Evolutionary conservation across 2,329 filamentous ascomycete genomes (phyloP).

Genomic region (Colletotrichum tofieldiae): DNA sequence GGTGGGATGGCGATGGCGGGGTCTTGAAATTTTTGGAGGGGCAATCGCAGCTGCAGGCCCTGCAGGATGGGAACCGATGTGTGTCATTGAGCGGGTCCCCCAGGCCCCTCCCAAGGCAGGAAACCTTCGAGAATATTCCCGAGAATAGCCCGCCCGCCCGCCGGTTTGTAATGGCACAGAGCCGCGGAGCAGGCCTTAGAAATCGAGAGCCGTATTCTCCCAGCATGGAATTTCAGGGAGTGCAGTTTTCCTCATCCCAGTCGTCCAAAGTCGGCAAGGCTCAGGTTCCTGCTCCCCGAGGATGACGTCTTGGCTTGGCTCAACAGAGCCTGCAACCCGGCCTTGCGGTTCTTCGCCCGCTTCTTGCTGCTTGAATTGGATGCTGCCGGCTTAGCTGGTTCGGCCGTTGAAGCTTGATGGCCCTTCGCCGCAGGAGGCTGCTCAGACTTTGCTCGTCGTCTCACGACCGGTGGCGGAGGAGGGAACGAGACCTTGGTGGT

Average conservation of each 20-base stretch:
- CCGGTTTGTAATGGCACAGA: constrained; percentile 25
- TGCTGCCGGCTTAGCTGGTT: constrained; percentile 48
- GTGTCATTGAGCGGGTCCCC: constrained; percentile 42
- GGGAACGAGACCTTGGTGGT: constrained; percentile 37
- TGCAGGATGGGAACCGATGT: constrained; percentile 34
- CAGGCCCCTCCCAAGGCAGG: constrained; percentile 16
- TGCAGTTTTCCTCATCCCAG: constrained; percentile 45
- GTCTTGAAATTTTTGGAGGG: constrained; percentile 48
- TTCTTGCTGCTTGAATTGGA: constrained; percentile 75
- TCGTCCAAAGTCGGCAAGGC: constrained; percentile 70
- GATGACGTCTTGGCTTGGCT: constrained; percentile 63
- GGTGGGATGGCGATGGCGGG: constrained; percentile 44
- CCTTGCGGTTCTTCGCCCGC: constrained; percentile 75
- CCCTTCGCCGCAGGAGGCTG: constrained; percentile 18
- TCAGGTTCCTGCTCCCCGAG: constrained; percentile 58
- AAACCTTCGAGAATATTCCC: constrained; percentile 45
- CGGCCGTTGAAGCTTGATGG: constrained; percentile 13
- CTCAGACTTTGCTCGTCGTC: constrained; percentile 49
- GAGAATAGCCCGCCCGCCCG: constrained; percentile 30
- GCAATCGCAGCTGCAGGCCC: constrained; percentile 42
- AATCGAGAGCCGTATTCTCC: background rate
- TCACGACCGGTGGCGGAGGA: constrained; percentile 26
- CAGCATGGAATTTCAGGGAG: background rate
- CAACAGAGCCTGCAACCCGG: constrained; percentile 77
- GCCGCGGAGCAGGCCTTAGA: background rate